Conservation (phyloP, 305 asterid species). For the Ilex paraguariensis region DNA sequence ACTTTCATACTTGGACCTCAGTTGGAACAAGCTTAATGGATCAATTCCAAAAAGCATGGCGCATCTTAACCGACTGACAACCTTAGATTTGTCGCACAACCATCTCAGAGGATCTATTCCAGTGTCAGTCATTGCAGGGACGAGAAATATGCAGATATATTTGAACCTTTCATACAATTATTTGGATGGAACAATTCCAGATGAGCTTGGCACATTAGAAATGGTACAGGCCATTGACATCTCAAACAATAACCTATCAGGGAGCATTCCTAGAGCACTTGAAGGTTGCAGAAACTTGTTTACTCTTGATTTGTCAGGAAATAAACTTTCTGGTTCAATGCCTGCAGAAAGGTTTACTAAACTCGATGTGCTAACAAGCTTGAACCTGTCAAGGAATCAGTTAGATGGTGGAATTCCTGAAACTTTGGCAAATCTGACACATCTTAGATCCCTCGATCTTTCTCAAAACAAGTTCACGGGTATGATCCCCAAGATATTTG, state of each 20-base stretch:
- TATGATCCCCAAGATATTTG: slow-evolving; percentile 46
- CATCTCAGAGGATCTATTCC: slow-evolving; percentile 47
- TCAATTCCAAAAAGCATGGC: slow-evolving; percentile 44
- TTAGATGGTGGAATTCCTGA: slow-evolving; percentile 51
- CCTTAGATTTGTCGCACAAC: slow-evolving; percentile 62
- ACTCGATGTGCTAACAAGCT: slow-evolving; percentile 32
- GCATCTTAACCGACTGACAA: slow-evolving; percentile 32
- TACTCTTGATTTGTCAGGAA: slow-evolving; percentile 58
- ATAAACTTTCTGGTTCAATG: slow-evolving; percentile 46
- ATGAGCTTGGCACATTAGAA: slow-evolving; percentile 50
- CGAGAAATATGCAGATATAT: slow-evolving; percentile 59
- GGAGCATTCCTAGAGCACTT: slow-evolving; percentile 47
- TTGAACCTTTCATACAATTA: slow-evolving; percentile 63
- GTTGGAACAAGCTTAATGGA: slow-evolving; percentile 64
- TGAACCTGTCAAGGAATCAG: slow-evolving; percentile 65
- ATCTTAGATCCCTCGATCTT: slow-evolving; percentile 49
- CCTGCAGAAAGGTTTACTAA: slow-evolving; percentile 33
- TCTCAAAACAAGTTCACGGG: slow-evolving; percentile 66
- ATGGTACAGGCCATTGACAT: slow-evolving; percentile 77
- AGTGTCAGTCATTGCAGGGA: slow-evolving; percentile 35
- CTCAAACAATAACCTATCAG: slow-evolving; percentile 58
- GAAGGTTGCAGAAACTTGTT: slow-evolving; percentile 51
- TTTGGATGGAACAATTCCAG: slow-evolving; percentile 55
- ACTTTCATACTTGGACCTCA: slow-evolving; percentile 54
- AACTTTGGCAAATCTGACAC: slow-evolving; percentile 23